These are phyloP conservation scores for Penicillium taxi DNA, from an alignment of 495 filamentous ascomycete species.

Conservation along the genomic window DNA sequence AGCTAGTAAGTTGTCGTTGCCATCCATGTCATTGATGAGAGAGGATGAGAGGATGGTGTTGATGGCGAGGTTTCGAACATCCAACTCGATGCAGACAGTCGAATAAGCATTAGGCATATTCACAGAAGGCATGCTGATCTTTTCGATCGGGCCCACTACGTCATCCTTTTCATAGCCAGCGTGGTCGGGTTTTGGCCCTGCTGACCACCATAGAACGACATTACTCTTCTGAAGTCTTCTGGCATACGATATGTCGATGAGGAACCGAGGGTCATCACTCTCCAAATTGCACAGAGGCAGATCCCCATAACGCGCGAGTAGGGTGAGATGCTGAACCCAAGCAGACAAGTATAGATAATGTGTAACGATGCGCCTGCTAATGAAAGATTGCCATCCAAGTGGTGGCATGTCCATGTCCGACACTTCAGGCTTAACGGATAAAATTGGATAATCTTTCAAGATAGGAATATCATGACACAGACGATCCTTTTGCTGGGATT, in stretches of 20 bases:
- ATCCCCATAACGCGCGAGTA: conserved; percentile 85
- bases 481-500: conserved; percentile 75
- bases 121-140: conserved; percentile 86
- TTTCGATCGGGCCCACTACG: conserved; percentile 72
- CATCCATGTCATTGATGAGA: conserved; percentile 95
- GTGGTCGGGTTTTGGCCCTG: conserved; percentile 78
- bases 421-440: conserved; percentile 71
- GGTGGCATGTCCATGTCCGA: conserved; percentile 82
- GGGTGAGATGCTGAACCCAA: conserved; percentile 82
- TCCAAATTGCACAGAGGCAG: conserved; percentile 94
- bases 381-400: conserved; percentile 87
- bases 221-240: conserved; percentile 83
- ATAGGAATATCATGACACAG: conserved; percentile 79
- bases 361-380: conserved; percentile 74
- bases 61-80: conserved; percentile 89
- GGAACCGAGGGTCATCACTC: conserved; percentile 81
- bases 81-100: conserved; percentile 93
- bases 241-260: conserved; percentile 95
- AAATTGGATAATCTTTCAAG: conserved; percentile 73
- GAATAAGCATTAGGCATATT: conserved; percentile 90
- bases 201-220: conserved; percentile 97
- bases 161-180: conserved; percentile 95
- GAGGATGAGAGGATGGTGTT: conserved; percentile 97
- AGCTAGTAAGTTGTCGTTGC: conserved; percentile 53
- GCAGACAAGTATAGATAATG: conserved; percentile 85